Evolutionary conservation across 2,329 filamentous ascomycete genomes (phyloP).

Genomic region (Cryphonectria radicalis): DNA sequence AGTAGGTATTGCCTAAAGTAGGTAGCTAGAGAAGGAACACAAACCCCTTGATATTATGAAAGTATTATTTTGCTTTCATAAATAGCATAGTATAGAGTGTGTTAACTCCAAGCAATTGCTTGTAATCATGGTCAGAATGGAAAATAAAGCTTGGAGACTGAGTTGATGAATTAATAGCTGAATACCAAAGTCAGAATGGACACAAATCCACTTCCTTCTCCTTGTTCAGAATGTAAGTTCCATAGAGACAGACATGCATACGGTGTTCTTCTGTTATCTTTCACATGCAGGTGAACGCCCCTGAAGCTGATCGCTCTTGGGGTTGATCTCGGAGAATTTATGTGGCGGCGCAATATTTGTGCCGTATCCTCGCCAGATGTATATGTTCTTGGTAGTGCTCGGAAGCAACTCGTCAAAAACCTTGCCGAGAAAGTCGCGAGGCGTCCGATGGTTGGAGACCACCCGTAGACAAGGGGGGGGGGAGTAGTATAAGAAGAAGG

Average conservation of each 20-base stretch:
- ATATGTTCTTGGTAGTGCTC: background rate
- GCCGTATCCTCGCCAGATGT: background rate
- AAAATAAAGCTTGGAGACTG: too few relatives aligned
- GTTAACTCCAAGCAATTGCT: too few relatives aligned
- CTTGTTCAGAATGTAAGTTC: background rate
- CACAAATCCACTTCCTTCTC: background rate
- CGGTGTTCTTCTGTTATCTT: background rate
- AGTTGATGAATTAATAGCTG: too few relatives aligned
- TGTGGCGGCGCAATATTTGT: background rate
- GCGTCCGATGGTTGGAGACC: background rate
- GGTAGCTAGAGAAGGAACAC: too few relatives aligned
- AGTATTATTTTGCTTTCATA: too few relatives aligned
- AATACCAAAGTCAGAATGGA: too few relatives aligned
- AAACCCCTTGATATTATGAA: too few relatives aligned
- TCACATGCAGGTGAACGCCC: background rate
- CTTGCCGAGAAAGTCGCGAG: background rate
- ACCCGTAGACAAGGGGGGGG: too few relatives aligned
- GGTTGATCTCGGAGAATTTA: background rate
- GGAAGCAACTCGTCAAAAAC: background rate
- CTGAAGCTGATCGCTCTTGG: background rate
- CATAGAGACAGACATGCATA: background rate
- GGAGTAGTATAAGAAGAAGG: background rate
- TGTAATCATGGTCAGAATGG: too few relatives aligned
- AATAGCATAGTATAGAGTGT: too few relatives aligned
- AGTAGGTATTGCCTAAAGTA: too few relatives aligned